A percentile compares a stretch with the other conserved stretches of the same genome.
These are phyloP conservation scores for Candida labiduridarum DNA, from an alignment of 1,139 yeast species.

Conservation along the genomic window DNA sequence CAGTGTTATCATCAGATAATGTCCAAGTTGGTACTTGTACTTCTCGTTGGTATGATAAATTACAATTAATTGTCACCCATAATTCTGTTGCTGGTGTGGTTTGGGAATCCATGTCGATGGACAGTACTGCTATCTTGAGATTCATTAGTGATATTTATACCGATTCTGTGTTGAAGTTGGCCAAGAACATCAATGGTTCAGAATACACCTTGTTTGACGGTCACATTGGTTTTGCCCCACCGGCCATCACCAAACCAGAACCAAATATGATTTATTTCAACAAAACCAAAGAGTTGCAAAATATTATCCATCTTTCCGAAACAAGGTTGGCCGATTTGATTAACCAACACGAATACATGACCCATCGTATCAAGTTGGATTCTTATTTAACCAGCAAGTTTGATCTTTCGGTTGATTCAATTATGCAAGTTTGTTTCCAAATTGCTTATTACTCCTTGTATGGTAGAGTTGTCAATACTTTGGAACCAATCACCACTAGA, in stretches of 20 bases:
- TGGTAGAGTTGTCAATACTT: slow-evolving; percentile 66
- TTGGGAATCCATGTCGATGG: slow-evolving; percentile 78
- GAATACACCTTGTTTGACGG: slow-evolving; percentile 66
- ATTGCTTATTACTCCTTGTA: slow-evolving; percentile 73
- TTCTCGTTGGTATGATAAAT: slow-evolving; percentile 78
- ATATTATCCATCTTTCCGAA: slow-evolving; percentile 67
- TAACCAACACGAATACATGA: slow-evolving; percentile 65
- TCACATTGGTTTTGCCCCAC: slow-evolving; percentile 36
- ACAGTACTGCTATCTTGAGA: slow-evolving; percentile 73
- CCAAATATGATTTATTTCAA: slow-evolving; percentile 48
- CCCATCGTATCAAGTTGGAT: slow-evolving; percentile 43
- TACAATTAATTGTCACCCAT: slow-evolving; percentile 67
- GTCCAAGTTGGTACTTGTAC: slow-evolving; percentile 75
- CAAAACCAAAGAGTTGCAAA: slow-evolving; percentile 47
- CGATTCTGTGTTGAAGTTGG: slow-evolving; percentile 70
- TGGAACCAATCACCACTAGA: slow-evolving; percentile 76
- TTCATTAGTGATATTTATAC: slow-evolving; percentile 77
- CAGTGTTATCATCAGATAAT: slow-evolving; percentile 54
- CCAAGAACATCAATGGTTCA: slow-evolving; percentile 70
- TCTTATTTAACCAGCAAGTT: slow-evolving; percentile 51
- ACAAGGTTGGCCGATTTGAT: slow-evolving; percentile 76
- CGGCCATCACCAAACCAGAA: slow-evolving; percentile 45
- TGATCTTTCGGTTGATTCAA: slow-evolving; percentile 63
- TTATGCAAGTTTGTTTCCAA: slow-evolving; percentile 69
- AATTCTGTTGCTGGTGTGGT: slow-evolving; percentile 77